A percentile compares a stretch with the other conserved stretches of the same genome.
phyloP scores from a whole-genome alignment of 495 filamentous ascomycete species.

The Amniculicola lignicola region DNA sequence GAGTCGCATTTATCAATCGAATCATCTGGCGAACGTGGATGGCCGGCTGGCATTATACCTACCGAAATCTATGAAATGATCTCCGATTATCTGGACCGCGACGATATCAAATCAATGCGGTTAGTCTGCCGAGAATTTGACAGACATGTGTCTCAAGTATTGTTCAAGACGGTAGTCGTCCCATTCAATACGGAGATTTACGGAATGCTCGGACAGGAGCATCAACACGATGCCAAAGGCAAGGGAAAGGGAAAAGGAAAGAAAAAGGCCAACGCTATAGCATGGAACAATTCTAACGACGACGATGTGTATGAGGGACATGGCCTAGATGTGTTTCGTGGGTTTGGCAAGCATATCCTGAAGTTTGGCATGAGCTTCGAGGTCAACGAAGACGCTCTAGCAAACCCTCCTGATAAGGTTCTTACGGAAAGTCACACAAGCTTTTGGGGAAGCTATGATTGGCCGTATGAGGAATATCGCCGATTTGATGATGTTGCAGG shows the following conservation, averaged over 20 bases:
- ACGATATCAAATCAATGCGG: slow-evolving; percentile 50
- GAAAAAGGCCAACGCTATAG: not conserved
- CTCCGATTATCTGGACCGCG: slow-evolving; percentile 46
- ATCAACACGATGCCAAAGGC: slow-evolving; percentile 30
- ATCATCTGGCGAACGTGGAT: not conserved
- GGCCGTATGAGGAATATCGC: slow-evolving; percentile 50
- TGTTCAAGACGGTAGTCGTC: slow-evolving; percentile 54
- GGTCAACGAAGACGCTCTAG: slow-evolving; percentile 45
- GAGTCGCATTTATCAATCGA: not conserved
- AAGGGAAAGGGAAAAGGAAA: slow-evolving; percentile 41
- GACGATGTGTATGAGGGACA: slow-evolving; percentile 42
- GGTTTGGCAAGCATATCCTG: slow-evolving; percentile 50
- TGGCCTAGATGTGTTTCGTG: slow-evolving; percentile 49
- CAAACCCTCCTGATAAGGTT: slow-evolving; percentile 43
- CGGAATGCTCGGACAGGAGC: slow-evolving; percentile 39
- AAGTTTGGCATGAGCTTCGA: slow-evolving; percentile 57
- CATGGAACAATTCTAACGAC: slow-evolving; percentile 38
- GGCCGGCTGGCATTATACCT: slow-evolving; percentile 42
- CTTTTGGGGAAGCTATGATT: slow-evolving; percentile 54
- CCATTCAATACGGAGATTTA: slow-evolving; percentile 54
- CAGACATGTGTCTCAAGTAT: slow-evolving; percentile 44
- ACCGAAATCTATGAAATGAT: slow-evolving; percentile 53
- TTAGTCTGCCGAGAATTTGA: slow-evolving; percentile 55
- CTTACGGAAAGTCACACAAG: slow-evolving; percentile 42
- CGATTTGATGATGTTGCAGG: slow-evolving; percentile 49